Base-by-base conservation (phyloP, 176 grass and related monocot genomes). In the Paspalum notatum region DNA sequence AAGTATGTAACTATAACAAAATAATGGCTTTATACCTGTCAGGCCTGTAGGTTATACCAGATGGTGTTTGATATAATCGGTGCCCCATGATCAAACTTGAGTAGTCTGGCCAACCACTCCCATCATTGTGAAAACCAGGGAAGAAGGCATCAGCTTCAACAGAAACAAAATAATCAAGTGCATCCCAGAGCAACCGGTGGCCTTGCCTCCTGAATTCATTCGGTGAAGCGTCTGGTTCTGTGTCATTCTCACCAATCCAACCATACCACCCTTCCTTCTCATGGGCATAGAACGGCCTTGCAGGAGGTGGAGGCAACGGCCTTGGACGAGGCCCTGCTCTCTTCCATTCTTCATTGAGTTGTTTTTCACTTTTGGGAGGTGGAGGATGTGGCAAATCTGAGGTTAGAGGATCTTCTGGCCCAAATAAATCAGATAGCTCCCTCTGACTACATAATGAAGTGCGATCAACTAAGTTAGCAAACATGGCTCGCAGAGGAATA, bases 261-360 rank as follows among this genome's bases (percentile, higher is more conserved):
- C 97, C 97, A 88, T 99, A 99, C 97, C 97, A 99, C 12, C 93
- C 97, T 87, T 88, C 86, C 73, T 99, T 99, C 75, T 99, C 97
- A 65, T 99, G 93, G 8, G 79, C 86, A 84, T 99, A 99, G 69
- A 95, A 96, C 25, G 97, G 97, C 72, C 97, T 90, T 52, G 90
- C 93, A 25, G 97, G 97, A 81, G 97, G 97, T 27, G 97, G 97
- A 77, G 97, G 97, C 43, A 91, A 82, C 0, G 97, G 92, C 53
- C 96, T 87, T 24, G 97, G 93, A 18, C 97, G 88, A 70, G 97
- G 90, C 26, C 93, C 97, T 82, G 85, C 89, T 71, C 56, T 89
- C 73, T 93, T 99, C 97, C 97, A 99, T 62, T 86, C 93, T 72
- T 93, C 93, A 86, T 80, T 89, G 80, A 99, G 90, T 84, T 91